Base-by-base conservation (phyloP, 2,329 filamentous ascomycete genomes). In the Chlorencoelia australis region DNA sequence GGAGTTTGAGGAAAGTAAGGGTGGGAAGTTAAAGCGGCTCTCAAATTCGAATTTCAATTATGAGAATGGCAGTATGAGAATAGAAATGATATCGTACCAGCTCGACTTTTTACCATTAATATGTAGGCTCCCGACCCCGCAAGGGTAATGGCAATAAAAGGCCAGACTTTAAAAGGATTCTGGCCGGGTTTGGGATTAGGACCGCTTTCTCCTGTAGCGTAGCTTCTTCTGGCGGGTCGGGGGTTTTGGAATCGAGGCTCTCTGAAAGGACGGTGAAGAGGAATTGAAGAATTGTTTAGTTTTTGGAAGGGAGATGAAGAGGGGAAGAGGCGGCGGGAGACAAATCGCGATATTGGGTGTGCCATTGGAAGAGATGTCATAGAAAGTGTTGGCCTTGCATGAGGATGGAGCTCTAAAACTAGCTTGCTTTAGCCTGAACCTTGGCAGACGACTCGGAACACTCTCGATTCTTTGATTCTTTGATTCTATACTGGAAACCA, bases 61-160 rank as follows among this genome's bases (percentile, higher is more conserved):
- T 22, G 19, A n/a, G 32, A 11, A 22, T 15, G 6, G 18, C 22
- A 33, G 11, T 18, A 8, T 7, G 6, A 19, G 13, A 37, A 30
- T 17, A 26, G 25, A 37, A 20, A 25, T 20, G n/a, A 33, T 33
- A 10, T 13, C 35, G 27, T 51, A 54, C 53, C 65, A 39, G 57
- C 57, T 44, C 67, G 63, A 41, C 59, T 61, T 43, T 62, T 68
- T 9, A 71, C 68, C 49, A 74, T 64, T 27, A 67, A 55, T 28
- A 59, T 52, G 58, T 72, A 74, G 32, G 64, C 59, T 28, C 64
- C 66, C 25, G 64, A 64, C 40, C 67, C 67, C 32, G 64, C 52
- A 28, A 62, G 55, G 33, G 67, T 58, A 42, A 74, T 63, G 16
- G 54, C 53, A 17, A 59, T 35, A 39, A 59, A 60, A 10, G 58